Evolutionary conservation across 768 basidiomycete genomes (phyloP).

Genomic region (Phylloporus arenicola): DNA sequence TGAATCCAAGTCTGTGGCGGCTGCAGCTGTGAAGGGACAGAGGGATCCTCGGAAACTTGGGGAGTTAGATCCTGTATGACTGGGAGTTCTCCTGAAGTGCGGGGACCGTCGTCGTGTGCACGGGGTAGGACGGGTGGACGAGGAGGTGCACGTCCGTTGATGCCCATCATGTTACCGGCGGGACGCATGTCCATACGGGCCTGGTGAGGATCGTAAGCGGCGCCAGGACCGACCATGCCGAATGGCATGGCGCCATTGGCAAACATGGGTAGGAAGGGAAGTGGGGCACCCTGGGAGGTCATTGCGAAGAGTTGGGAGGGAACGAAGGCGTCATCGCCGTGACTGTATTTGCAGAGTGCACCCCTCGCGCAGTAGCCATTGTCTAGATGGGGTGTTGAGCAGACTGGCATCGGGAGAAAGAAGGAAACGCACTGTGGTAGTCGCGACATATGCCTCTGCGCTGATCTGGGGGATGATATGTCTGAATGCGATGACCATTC

Average conservation of each 20-base stretch:
- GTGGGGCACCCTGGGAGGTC: constrained; percentile 35
- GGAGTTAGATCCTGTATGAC: constrained; percentile 84
- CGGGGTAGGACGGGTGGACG: constrained; percentile 58
- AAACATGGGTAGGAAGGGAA: constrained; percentile 74
- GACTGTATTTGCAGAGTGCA: constrained; percentile 84
- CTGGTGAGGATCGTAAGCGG: constrained; percentile 74
- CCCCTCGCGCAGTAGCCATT: constrained; percentile 90
- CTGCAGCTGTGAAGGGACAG: constrained; percentile 17
- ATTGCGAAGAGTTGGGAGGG: constrained; percentile 65
- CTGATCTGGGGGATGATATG: constrained; percentile 68
- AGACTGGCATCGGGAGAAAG: constrained; percentile 1
- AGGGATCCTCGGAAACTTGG: constrained; percentile 32
- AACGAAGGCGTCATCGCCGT: constrained; percentile 83
- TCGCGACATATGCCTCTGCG: constrained; percentile 81
- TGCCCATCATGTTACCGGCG: constrained; percentile 27
- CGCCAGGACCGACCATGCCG: constrained; percentile 40
- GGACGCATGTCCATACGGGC: constrained; percentile 77
- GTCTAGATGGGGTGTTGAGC: constrained; percentile 43
- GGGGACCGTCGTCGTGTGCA: constrained; percentile 46
- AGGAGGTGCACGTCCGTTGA: constrained; percentile 35
- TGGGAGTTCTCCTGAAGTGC: constrained; percentile 65
- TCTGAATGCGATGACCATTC: constrained; percentile 48
- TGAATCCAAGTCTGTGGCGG: constrained; percentile 22
- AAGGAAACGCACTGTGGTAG: constrained; percentile 73
- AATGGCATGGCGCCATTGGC: constrained; percentile 50